Evolutionary conservation across 345 rosid genomes (phyloP).

Genomic region (Salix exigua): DNA sequence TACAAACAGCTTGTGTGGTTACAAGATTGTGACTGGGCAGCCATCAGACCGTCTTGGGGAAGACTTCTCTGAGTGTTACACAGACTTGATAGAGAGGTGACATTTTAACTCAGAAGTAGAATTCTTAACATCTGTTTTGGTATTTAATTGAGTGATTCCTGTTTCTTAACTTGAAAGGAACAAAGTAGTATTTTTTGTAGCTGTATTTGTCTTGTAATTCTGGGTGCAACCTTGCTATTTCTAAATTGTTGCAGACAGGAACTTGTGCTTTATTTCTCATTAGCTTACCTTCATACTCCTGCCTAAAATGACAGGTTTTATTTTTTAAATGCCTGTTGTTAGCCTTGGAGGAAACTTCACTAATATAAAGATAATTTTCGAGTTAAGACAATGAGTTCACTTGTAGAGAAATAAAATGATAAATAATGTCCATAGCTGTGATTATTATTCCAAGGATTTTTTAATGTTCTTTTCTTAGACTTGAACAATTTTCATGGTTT

Average conservation of each 20-base stretch:
- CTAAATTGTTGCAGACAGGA: neutral
- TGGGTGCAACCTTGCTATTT: neutral
- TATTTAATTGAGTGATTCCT: neutral
- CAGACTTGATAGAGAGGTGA: conserved; percentile 89
- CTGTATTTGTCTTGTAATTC: neutral
- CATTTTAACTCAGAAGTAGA: neutral
- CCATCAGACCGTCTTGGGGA: conserved; percentile 98
- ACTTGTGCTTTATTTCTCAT: neutral
- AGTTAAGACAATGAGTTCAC: neutral
- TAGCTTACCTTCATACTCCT: neutral
- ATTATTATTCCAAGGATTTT: neutral
- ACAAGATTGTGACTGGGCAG: conserved; percentile 94
- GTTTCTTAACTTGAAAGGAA: neutral
- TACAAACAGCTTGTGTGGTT: conserved; percentile 89
- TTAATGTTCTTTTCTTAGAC: neutral
- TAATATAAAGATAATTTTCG: neutral
- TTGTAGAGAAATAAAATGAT: neutral
- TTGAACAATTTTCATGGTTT: neutral
- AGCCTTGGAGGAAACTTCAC: neutral
- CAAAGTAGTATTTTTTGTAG: neutral
- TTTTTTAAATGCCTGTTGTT: neutral
- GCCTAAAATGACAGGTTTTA: neutral
- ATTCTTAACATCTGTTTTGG: neutral
- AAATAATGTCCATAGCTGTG: neutral
- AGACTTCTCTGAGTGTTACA: conserved; percentile 80